These are phyloP conservation scores for Pluteus cervinus DNA, from an alignment of 768 basidiomycete species.

Conservation along the genomic window DNA sequence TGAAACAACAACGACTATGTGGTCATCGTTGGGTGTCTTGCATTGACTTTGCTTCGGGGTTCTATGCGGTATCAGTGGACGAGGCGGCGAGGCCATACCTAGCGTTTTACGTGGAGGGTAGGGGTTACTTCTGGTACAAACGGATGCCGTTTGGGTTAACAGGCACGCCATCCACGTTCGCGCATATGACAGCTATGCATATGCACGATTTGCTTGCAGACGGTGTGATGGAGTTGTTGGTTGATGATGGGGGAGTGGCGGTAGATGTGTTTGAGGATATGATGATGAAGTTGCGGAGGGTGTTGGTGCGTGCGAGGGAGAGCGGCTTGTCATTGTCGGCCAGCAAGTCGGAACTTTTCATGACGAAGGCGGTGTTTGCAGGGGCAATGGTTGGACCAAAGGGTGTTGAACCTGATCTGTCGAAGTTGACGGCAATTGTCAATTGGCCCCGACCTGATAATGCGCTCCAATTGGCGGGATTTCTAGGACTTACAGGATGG, in stretches of 20 bases:
- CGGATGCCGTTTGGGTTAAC: constrained; percentile 36
- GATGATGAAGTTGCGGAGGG: constrained; percentile 14
- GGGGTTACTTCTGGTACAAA: constrained; percentile 27
- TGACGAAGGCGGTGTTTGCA: constrained; percentile 28
- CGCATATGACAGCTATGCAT: constrained; percentile 16
- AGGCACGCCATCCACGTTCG: constrained; percentile 30
- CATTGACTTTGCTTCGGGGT: constrained; percentile 34
- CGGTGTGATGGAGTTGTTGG: constrained; percentile 28
- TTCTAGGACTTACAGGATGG: constrained; percentile 28
- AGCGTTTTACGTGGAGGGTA: constrained; percentile 29
- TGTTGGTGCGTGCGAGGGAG: constrained; percentile 22
- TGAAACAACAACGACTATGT: constrained; percentile 28
- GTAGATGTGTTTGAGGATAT: constrained; percentile 23
- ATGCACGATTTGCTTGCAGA: constrained; percentile 20
- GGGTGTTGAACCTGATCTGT: constrained; percentile 27
- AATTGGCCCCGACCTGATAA: constrained; percentile 23
- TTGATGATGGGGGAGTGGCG: constrained; percentile 30
- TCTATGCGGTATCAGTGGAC: constrained; percentile 18
- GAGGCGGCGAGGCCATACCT: constrained; percentile 19
- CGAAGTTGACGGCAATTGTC: constrained; percentile 32
- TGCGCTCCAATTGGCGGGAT: constrained; percentile 21
- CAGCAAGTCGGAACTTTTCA: constrained; percentile 27
- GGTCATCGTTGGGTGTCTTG: constrained; percentile 28
- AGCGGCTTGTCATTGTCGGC: constrained; percentile 29
- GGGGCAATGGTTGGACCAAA: constrained; percentile 23